Evolutionary conservation across 106 monocot genomes (phyloP).

Genomic region (Dendrobium chrysotoxum): DNA sequence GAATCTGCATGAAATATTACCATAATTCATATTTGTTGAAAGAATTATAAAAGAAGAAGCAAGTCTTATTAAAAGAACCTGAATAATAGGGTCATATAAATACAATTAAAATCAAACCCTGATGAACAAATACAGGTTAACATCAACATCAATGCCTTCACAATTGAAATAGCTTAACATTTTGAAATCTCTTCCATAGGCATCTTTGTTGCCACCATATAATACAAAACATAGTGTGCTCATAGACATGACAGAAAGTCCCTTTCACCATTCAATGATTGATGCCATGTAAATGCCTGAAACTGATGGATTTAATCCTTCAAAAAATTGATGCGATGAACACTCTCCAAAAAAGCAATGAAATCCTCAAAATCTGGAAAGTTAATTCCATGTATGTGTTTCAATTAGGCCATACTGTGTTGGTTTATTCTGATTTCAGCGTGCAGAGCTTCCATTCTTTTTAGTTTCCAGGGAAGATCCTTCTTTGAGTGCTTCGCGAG

Average conservation of each 20-base stretch:
- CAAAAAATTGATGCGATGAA: neutral
- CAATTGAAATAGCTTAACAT: neutral
- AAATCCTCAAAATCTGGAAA: neutral
- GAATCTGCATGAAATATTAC: too few relatives aligned
- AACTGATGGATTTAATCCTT: neutral
- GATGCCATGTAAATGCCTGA: neutral
- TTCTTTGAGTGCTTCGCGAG: slow-evolving; percentile 77
- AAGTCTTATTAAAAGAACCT: too few relatives aligned
- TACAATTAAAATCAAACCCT: slow-evolving; percentile 1
- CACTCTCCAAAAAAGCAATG: neutral
- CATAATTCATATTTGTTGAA: too few relatives aligned
- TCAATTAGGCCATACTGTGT: neutral
- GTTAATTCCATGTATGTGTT: neutral
- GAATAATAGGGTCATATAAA: neutral
- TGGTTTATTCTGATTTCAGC: neutral
- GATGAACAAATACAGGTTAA: neutral
- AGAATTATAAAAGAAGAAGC: too few relatives aligned
- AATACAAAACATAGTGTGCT: neutral
- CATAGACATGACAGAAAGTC: neutral
- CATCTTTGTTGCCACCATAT: slow-evolving; percentile 3
- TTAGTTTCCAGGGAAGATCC: slow-evolving; percentile 62
- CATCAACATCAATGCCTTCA: slow-evolving; percentile 1
- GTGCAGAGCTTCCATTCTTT: slow-evolving; percentile 12
- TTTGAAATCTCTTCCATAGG: neutral
- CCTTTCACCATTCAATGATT: too few relatives aligned